Base-by-base conservation (phyloP, 1,139 yeast species). In the Suhomyces kunorum region DNA sequence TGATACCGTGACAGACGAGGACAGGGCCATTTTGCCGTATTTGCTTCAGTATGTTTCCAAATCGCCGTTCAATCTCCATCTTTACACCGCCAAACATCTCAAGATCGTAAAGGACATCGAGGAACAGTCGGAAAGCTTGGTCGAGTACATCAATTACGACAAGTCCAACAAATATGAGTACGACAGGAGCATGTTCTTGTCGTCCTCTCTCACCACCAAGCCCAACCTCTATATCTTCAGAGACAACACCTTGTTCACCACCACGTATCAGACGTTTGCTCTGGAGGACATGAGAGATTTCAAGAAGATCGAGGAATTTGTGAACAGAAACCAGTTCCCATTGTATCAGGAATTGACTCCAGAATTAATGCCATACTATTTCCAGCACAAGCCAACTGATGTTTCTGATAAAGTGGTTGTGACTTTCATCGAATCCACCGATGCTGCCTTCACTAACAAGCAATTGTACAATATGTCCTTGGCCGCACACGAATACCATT, bases 221-320 rank as follows among this genome's bases (percentile, higher is more conserved):
- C 94, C 92, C 2, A 79, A 86, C 12, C 51, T 84, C 16, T 60
- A 80, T 27, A 65, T 82, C 16, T 74, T 82, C 54, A 81, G 78
- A 50, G 83, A 83, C 40, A 74, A 77, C 40, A 65, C 80, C 5
- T 56, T 78, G 40, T 58, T 74, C 34, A 74, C 85, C 0, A 63
- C 66, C 7, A 71, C 81, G 4, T 81, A 61, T 50, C 85, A 78
- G 50, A 78, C 77, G 43, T 78, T 78, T 59, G 80, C 82, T 0
- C 77, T 87, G 2, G 79, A 78, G 40, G 87, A 83, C 50, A 70
- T 78, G 47, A 70, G 90, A 48, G 71, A 76, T 46, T 59, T 61
- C 22, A 66, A 64, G 13, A 62, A 65, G 33, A 64, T 85, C n/a
- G 54, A 69, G 47, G 53, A 68, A 9, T 83, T 83, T 62, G 62